Conservation (phyloP, 441 rosid genomes). For the Erysimum cheiri region DNA sequence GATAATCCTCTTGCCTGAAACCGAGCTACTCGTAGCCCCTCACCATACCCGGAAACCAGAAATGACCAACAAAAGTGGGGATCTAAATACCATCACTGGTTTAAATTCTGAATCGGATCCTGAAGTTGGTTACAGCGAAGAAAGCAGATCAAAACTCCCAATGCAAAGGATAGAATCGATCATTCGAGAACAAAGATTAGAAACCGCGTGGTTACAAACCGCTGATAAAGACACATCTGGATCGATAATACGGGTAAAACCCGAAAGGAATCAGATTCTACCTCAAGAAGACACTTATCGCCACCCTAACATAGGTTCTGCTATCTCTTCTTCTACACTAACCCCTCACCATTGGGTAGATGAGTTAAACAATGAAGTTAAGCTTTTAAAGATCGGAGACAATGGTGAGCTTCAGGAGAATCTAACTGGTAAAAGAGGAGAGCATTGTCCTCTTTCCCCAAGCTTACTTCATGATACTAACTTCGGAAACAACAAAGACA, state of each 20-base stretch:
- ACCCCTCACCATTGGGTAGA: slow-evolving; percentile 77
- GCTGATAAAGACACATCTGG: slow-evolving; percentile 85
- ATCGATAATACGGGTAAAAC: slow-evolving; percentile 61
- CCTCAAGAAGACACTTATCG: slow-evolving; percentile 76
- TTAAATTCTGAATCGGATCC: slow-evolving; percentile 46
- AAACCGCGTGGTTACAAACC: slow-evolving; percentile 96
- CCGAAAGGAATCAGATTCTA: slow-evolving; percentile 90
- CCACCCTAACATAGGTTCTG: slow-evolving; percentile 57
- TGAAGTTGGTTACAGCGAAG: slow-evolving; percentile 50
- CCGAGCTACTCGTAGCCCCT: slow-evolving; percentile 43
- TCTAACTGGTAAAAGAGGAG: slow-evolving; percentile 53
- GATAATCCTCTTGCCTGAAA: slow-evolving; percentile 70
- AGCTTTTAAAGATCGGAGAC: slow-evolving; percentile 63
- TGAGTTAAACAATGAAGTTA: slow-evolving; percentile 70
- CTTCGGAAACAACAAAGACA: slow-evolving; percentile 71
- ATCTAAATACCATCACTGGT: slow-evolving; percentile 46
- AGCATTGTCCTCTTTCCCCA: slow-evolving; percentile 78
- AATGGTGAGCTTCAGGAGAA: slow-evolving; percentile 62
- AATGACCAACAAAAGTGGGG: slow-evolving; percentile 44
- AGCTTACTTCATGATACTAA: slow-evolving; percentile 77
- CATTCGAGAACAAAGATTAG: slow-evolving; percentile 90
- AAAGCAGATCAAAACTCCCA: slow-evolving; percentile 61
- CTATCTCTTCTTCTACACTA: slow-evolving; percentile 58
- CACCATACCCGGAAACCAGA: slow-evolving; percentile 45
- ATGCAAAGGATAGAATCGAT: slow-evolving; percentile 95